Conservation (phyloP, 208 protist species). For the Borovskyia barvae region DNA sequence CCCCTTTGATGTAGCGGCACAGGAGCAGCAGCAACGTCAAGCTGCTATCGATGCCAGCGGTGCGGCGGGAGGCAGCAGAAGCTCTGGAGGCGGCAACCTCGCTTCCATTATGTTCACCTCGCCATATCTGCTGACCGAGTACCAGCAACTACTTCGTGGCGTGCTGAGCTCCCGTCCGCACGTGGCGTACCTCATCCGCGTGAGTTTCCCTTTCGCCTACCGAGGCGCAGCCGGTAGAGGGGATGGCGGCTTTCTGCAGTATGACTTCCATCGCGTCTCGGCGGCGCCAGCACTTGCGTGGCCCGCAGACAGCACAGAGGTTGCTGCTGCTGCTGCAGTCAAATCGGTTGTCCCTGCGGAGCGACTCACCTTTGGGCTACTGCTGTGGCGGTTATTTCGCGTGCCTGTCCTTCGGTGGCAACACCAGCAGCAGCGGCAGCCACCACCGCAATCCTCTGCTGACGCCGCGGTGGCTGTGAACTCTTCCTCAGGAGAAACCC, state of each 20-base stretch:
- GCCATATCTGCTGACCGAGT: slow-evolving; percentile 28
- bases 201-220: slow-evolving; percentile 34
- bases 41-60: neutral
- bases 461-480: neutral
- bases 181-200: slow-evolving; percentile 25
- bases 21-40: slow-evolving; percentile 18
- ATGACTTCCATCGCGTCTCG: slow-evolving; percentile 25
- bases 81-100: neutral
- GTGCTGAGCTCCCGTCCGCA: slow-evolving; percentile 19
- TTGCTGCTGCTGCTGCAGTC: neutral
- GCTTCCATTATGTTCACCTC: slow-evolving; percentile 17
- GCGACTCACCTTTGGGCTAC: slow-evolving; percentile 29
- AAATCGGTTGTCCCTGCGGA: slow-evolving; percentile 16
- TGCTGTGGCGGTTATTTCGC: slow-evolving; percentile 47
- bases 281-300: slow-evolving; percentile 17
- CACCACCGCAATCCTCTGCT: too few relatives aligned
- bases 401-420: slow-evolving; percentile 26
- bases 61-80: neutral
- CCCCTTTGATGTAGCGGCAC: slow-evolving; percentile 31
- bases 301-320: neutral
- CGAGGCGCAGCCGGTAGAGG: slow-evolving; percentile 7
- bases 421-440: slow-evolving; percentile 5
- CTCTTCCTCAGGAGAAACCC: too few relatives aligned
- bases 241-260: slow-evolving; percentile 14
- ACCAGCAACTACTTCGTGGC: slow-evolving; percentile 36